Conservation (phyloP, 2,329 filamentous ascomycete species). For the Colletotrichum aenigma region DNA sequence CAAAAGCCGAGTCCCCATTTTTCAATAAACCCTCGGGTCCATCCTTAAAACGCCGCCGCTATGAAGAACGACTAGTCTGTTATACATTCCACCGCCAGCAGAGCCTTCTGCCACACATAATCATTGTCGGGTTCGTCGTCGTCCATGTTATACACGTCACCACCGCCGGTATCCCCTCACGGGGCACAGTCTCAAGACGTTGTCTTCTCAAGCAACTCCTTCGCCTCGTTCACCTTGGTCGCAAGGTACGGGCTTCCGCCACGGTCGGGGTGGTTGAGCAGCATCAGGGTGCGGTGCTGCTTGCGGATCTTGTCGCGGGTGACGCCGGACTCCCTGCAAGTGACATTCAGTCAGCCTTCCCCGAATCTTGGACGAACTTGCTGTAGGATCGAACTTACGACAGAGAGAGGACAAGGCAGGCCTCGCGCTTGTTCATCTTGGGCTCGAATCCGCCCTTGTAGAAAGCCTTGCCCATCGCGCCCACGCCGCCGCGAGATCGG, state of each 20-base stretch:
- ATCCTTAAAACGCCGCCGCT: constrained; percentile 45
- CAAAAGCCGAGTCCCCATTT: not conserved
- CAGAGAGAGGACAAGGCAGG: constrained; percentile 86
- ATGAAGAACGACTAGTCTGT: constrained; percentile 42
- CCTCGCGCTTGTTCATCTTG: constrained; percentile 92
- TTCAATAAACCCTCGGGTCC: not conserved
- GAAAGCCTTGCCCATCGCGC: constrained; percentile 85
- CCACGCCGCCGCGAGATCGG: constrained; percentile 77
- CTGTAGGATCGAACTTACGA: constrained; percentile 59
- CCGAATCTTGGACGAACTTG: not conserved
- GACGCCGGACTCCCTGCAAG: constrained; percentile 76
- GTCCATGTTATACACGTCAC: not conserved
- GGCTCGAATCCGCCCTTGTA: constrained; percentile 99
- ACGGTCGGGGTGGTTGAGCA: constrained; percentile 96
- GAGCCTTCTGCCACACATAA: not conserved
- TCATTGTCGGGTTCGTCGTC: not conserved
- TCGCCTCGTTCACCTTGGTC: constrained; percentile 98
- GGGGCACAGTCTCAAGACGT: constrained; percentile 22
- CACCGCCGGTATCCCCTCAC: not conserved
- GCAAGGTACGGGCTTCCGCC: constrained; percentile 96
- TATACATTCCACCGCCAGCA: constrained; percentile 29
- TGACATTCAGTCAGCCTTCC: not conserved
- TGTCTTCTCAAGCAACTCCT: constrained; percentile 90
- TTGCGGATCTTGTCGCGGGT: constrained; percentile 95
- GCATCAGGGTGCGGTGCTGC: constrained; percentile 93